A percentile compares a stretch with the other conserved stretches of the same genome.
phyloP scores from a whole-genome alignment of 177 flowering plant species.

The Vitis hybrid region DNA sequence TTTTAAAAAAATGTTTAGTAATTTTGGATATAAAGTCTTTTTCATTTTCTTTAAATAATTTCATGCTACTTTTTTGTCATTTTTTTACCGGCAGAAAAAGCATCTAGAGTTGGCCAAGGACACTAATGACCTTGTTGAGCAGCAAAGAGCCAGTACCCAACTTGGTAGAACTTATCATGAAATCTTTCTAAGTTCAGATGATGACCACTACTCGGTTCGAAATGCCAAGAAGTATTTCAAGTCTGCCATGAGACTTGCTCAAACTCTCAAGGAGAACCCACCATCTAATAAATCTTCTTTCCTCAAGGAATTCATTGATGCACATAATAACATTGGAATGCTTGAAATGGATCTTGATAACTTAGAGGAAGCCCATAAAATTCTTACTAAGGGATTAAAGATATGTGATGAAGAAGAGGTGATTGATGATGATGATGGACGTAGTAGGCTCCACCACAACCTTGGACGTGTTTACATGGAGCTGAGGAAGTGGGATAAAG shows the following conservation, averaged over 20 bases:
- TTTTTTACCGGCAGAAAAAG: slow-evolving; percentile 57
- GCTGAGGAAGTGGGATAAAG: slow-evolving; percentile 79
- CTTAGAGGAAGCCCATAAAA: slow-evolving; percentile 63
- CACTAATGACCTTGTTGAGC: slow-evolving; percentile 67
- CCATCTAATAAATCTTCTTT: slow-evolving; percentile 40
- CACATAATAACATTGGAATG: slow-evolving; percentile 93
- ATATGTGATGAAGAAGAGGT: slow-evolving; percentile 96
- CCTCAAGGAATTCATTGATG: slow-evolving; percentile 86
- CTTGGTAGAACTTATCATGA: slow-evolving; percentile 97
- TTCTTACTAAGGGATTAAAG: slow-evolving; percentile 61
- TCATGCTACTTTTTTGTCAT: neutral
- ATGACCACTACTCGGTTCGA: slow-evolving; percentile 58
- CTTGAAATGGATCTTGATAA: slow-evolving; percentile 93
- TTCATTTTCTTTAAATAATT: neutral
- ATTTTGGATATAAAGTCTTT: neutral
- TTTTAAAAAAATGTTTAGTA: neutral
- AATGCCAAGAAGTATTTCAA: slow-evolving; percentile 89
- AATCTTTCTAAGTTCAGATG: slow-evolving; percentile 58
- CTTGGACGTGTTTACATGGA: slow-evolving; percentile 80
- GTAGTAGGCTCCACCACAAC: slow-evolving; percentile 91
- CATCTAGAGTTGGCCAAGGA: slow-evolving; percentile 89
- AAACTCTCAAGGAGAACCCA: slow-evolving; percentile 57
- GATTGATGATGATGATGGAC: slow-evolving; percentile 60
- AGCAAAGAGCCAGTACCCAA: slow-evolving; percentile 95
- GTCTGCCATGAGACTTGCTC: slow-evolving; percentile 72